phyloP scores from a whole-genome alignment of 1,284 basidiomycete species.

The Grifola frondosa region DNA sequence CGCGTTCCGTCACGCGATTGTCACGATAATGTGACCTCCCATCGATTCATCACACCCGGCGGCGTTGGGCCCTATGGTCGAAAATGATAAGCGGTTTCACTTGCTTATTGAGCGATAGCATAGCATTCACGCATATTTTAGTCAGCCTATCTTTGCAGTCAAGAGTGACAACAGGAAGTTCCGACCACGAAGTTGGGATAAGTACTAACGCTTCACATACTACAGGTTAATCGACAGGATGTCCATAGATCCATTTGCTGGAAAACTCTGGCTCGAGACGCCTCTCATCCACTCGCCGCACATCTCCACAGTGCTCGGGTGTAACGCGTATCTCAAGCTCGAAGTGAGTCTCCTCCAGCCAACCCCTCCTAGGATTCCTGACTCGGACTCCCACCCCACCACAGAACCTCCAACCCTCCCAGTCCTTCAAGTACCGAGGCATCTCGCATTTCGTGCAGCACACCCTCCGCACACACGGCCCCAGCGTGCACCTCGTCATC shows the following conservation, averaged over 20 bases:
- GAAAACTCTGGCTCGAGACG: conserved; percentile 54
- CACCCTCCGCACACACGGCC: conserved; percentile 48
- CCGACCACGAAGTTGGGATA: too few species aligned
- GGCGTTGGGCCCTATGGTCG: too few species aligned
- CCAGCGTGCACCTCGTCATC: conserved; percentile 56
- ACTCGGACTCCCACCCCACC: neutral
- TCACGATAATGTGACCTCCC: too few species aligned
- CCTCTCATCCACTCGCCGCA: conserved; percentile 58
- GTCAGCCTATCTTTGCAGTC: too few species aligned
- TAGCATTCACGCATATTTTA: too few species aligned
- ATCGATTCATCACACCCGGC: too few species aligned
- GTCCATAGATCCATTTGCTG: conserved; percentile 1
- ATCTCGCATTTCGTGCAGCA: conserved; percentile 61
- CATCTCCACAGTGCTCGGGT: conserved; percentile 52
- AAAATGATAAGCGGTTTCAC: too few species aligned
- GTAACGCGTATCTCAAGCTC: conserved; percentile 63
- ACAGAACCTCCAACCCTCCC: conserved; percentile 71
- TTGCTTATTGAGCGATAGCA: too few species aligned
- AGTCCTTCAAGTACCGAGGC: conserved; percentile 77
- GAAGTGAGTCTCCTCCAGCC: conserved; percentile 44
- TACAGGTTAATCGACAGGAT: too few species aligned
- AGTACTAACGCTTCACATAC: too few species aligned
- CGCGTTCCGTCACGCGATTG: too few species aligned
- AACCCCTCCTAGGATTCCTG: neutral
- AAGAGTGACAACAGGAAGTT: too few species aligned